Percentiles rank a stretch among this genome's conserved stretches.
Evolutionary conservation across 805 yeast species (phyloP).

Genomic region (Kuraishia capsulata): DNA sequence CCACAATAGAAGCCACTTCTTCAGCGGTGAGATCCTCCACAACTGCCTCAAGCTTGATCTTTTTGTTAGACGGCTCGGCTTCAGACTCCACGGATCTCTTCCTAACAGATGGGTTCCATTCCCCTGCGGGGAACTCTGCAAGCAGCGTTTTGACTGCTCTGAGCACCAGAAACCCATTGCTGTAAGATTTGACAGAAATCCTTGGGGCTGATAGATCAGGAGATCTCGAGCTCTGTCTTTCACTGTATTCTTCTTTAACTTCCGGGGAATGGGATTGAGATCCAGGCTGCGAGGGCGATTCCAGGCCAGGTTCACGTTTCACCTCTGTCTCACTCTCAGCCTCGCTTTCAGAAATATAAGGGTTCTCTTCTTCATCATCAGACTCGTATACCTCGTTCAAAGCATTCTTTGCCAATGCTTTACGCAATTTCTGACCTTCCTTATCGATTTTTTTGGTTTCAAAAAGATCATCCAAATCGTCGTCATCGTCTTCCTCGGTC

Average conservation of each 20-base stretch:
- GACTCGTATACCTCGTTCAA: slow-evolving; percentile 83
- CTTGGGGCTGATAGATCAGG: slow-evolving; percentile 5
- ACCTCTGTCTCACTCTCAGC: slow-evolving; percentile 35
- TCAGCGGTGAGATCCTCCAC: slow-evolving; percentile 54
- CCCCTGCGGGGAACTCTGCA: slow-evolving; percentile 64
- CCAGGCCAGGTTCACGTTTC: slow-evolving; percentile 24
- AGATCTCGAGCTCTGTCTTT: too few species aligned
- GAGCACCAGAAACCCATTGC: slow-evolving; percentile 48
- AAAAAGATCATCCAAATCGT: slow-evolving; percentile 61
- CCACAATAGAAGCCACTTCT: slow-evolving; percentile 61
- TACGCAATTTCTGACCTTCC: slow-evolving; percentile 80
- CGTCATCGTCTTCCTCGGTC: slow-evolving; percentile 57
- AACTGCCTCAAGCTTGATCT: slow-evolving; percentile 17
- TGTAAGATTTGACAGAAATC: slow-evolving; percentile 31
- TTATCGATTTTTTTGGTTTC: slow-evolving; percentile 70
- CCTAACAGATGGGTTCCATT: slow-evolving; percentile 66
- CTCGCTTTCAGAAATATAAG: slow-evolving; percentile 69
- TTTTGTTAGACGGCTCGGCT: slow-evolving; percentile 20
- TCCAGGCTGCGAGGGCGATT: slow-evolving; percentile 21
- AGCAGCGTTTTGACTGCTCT: slow-evolving; percentile 57
- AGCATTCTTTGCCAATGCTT: slow-evolving; percentile 78
- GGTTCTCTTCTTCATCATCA: slow-evolving; percentile 74
- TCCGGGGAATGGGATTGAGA: too few species aligned
- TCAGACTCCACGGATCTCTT: slow-evolving; percentile 22
- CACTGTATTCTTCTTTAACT: slow-evolving; percentile 6